Conservation (phyloP, 2,329 filamentous ascomycete genomes). For the Diaporthe aspalathi region DNA sequence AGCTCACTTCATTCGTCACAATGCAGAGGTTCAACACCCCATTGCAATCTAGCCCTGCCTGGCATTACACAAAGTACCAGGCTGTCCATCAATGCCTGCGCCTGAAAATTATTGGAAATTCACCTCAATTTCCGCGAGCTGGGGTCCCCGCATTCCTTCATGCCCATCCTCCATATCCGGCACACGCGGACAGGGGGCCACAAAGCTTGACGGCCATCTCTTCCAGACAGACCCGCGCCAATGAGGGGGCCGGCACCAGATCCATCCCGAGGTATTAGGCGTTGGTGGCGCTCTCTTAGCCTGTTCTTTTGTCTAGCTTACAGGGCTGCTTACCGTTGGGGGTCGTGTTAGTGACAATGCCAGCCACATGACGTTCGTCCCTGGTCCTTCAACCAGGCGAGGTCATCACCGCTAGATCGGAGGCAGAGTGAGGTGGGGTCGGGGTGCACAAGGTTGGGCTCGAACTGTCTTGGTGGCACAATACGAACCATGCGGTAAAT, state of each 20-base stretch:
- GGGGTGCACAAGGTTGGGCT: constrained; percentile 7
- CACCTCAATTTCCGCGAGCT: constrained; percentile 25
- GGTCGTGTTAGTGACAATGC: background rate
- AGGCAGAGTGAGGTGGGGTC: constrained; percentile 9
- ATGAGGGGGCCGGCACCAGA: constrained; percentile 12
- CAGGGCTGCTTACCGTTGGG: constrained; percentile 7
- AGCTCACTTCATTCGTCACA: too few species aligned
- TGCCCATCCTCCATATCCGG: constrained; percentile 19
- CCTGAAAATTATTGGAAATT: constrained; percentile 2
- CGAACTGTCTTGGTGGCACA: background rate
- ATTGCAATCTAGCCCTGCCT: background rate
- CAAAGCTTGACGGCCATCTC: constrained; percentile 27
- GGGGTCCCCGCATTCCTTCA: constrained; percentile 24
- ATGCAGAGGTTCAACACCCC: too few species aligned
- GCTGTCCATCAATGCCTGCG: background rate
- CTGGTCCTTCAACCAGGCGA: background rate
- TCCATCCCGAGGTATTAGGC: constrained; percentile 19
- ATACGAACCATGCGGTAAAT: background rate
- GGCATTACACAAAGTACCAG: too few species aligned
- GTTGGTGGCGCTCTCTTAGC: constrained; percentile 13
- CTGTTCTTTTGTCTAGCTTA: constrained; percentile 9
- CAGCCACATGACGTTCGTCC: constrained; percentile 24
- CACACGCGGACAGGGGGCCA: constrained; percentile 26
- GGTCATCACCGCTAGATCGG: background rate
- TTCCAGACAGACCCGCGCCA: constrained; percentile 17